These are phyloP conservation scores for Calonectria pseudoturangicola DNA, from an alignment of 2,329 filamentous ascomycete genomes.

Conservation along the genomic window DNA sequence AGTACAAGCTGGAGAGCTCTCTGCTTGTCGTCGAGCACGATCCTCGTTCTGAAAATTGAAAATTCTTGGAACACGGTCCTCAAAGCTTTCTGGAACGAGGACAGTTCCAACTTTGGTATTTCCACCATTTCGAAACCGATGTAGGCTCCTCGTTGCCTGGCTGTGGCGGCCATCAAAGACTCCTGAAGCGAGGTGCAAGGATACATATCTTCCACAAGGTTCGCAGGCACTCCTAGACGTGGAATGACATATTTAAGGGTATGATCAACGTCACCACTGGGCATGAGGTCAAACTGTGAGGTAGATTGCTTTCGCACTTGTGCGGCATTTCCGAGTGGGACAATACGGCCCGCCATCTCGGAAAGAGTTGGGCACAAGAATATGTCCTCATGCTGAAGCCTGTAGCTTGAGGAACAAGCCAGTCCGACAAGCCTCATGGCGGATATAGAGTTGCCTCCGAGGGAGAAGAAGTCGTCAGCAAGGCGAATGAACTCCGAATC, in stretches of 20 bases:
- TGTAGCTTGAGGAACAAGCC: not conserved
- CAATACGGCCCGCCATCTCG: not conserved
- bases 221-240: not conserved
- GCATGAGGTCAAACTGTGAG: not conserved
- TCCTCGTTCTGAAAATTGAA: not conserved
- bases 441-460: not conserved
- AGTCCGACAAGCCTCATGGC: constrained; percentile 5
- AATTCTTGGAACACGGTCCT: not conserved
- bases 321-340: not conserved
- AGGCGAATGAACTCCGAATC: not conserved
- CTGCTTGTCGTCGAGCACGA: not conserved
- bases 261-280: not conserved
- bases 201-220: constrained; percentile 1
- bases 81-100: not conserved
- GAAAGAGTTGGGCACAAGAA: not conserved
- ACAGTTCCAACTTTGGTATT: not conserved
- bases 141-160: not conserved
- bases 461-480: not conserved
- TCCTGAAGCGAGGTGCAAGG: not conserved
- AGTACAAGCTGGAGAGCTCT: not conserved
- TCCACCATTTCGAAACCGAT: not conserved
- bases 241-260: not conserved
- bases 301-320: not conserved
- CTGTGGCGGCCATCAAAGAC: not conserved
- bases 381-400: not conserved